Evolutionary conservation across 2,329 filamentous ascomycete genomes (phyloP).

Genomic region (Byssothecium circinans): DNA sequence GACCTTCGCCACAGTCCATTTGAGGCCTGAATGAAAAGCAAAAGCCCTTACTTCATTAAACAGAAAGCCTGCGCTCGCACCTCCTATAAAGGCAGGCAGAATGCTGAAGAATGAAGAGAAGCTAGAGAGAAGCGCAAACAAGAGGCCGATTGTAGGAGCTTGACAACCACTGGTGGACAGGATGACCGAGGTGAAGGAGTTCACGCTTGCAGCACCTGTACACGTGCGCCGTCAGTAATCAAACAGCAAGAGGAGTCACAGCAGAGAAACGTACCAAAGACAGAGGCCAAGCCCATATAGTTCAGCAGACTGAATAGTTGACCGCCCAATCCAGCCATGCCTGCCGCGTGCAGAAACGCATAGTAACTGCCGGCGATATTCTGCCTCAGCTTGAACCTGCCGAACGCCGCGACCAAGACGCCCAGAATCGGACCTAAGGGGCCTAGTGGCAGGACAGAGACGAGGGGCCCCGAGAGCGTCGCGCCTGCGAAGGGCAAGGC

Average conservation of each 20-base stretch:
- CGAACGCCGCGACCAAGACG: constrained; percentile 2
- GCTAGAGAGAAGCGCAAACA: constrained; percentile 1
- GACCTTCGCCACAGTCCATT: neutral
- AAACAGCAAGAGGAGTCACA: neutral
- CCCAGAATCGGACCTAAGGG: constrained; percentile 1
- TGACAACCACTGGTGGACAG: neutral
- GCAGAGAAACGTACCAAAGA: neutral
- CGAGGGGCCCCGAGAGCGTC: neutral
- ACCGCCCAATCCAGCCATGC: constrained; percentile 2
- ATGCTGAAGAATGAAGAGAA: neutral
- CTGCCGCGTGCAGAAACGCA: constrained; percentile 5
- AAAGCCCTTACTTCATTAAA: constrained; percentile 3
- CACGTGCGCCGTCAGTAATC: neutral
- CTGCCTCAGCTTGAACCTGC: constrained; percentile 5
- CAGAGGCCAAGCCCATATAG: constrained; percentile 2
- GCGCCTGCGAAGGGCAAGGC: constrained; percentile 1
- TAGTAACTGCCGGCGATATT: constrained; percentile 5
- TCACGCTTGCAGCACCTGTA: neutral
- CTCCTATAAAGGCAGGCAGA: constrained; percentile 1
- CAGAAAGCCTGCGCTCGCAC: neutral
- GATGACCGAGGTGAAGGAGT: neutral
- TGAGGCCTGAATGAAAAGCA: constrained; percentile 1
- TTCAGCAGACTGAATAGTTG: constrained; percentile 6
- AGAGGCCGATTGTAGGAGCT: constrained; percentile 1
- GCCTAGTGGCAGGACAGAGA: constrained; percentile 3